These are phyloP conservation scores for Phytopythium aichiense DNA, from an alignment of 352 stramenopile genomes.

Conservation along the genomic window DNA sequence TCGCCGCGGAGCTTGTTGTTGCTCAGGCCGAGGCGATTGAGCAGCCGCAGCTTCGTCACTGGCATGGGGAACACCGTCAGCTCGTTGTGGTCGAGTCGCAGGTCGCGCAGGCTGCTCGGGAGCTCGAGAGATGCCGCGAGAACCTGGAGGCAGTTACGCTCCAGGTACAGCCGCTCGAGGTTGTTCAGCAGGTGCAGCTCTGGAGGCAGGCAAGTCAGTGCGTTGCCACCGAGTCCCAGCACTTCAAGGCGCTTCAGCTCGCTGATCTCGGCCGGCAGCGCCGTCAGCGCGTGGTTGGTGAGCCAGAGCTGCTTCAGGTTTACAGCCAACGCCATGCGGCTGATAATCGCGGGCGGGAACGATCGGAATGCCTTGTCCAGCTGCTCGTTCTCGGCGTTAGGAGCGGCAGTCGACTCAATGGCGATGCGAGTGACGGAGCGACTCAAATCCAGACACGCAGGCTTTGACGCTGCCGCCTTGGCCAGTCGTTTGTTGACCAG, in stretches of 20 bases:
- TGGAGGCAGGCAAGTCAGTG: conserved; percentile 36
- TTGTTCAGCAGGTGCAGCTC: conserved; percentile 25
- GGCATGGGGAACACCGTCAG: conserved; percentile 40
- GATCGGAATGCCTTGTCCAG: conserved; percentile 18
- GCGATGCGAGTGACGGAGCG: conserved; percentile 6
- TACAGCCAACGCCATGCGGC: conserved; percentile 23
- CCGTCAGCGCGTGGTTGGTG: conserved; percentile 50
- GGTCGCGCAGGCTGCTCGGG: conserved; percentile 33
- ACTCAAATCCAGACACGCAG: conserved; percentile 40
- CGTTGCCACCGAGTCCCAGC: conserved; percentile 57
- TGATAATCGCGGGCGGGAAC: conserved; percentile 38
- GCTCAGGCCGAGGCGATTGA: conserved; percentile 57
- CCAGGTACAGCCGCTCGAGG: conserved; percentile 60
- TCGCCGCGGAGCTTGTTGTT: conserved; percentile 37
- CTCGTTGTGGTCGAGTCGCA: conserved; percentile 53
- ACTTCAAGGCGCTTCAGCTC: conserved; percentile 42
- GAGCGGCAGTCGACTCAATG: not conserved
- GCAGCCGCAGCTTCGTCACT: conserved; percentile 45
- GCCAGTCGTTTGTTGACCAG: conserved; percentile 26
- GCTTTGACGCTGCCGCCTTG: conserved; percentile 9
- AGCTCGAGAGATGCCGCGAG: conserved; percentile 35
- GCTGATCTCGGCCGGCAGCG: conserved; percentile 42
- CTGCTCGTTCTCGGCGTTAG: not conserved
- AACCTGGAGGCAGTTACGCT: conserved; percentile 48
- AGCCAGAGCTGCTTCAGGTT: conserved; percentile 58